A percentile compares a stretch with the other conserved stretches of the same genome.
Evolutionary conservation across 2,329 filamentous ascomycete genomes (phyloP).

Genomic region (Nannizziopsis arthrosporioides): DNA sequence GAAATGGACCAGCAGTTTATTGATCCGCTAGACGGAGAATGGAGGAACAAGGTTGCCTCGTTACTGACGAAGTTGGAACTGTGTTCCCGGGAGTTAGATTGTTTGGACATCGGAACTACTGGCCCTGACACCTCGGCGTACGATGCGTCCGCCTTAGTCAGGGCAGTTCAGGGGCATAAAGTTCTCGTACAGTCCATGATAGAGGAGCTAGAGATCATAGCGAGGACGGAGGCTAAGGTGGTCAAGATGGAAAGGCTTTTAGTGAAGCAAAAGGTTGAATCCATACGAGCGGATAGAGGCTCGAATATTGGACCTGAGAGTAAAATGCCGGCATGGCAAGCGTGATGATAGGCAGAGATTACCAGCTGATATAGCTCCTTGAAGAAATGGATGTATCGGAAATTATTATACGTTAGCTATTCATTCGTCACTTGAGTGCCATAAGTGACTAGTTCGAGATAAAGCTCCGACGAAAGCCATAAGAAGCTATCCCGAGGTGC

Average conservation of each 20-base stretch:
- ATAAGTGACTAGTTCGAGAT: not conserved
- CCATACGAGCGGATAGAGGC: conserved; percentile 7
- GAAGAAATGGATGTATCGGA: too few species aligned
- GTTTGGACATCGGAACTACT: conserved; percentile 24
- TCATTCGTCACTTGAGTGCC: not conserved
- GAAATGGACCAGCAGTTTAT: conserved; percentile 21
- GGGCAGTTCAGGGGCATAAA: conserved; percentile 21
- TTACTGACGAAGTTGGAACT: conserved; percentile 27
- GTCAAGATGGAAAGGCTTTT: conserved; percentile 26
- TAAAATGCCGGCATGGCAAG: conserved; percentile 16
- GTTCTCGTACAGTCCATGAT: conserved; percentile 27
- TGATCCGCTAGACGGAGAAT: conserved; percentile 24
- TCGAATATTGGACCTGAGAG: conserved; percentile 1
- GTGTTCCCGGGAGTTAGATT: conserved; percentile 26
- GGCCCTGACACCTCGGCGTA: conserved; percentile 9
- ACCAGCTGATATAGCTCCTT: too few species aligned
- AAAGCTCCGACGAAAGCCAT: too few species aligned
- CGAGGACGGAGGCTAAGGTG: conserved; percentile 26
- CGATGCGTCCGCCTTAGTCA: conserved; percentile 24
- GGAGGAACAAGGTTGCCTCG: conserved; percentile 26
- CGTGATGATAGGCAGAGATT: too few species aligned
- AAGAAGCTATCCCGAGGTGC: too few species aligned
- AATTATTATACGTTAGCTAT: too few species aligned
- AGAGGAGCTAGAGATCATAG: conserved; percentile 28
- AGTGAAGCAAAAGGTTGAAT: conserved; percentile 23